Base-by-base conservation (phyloP, 148 eudicot species). In the Salicornia ramosissima region DNA sequence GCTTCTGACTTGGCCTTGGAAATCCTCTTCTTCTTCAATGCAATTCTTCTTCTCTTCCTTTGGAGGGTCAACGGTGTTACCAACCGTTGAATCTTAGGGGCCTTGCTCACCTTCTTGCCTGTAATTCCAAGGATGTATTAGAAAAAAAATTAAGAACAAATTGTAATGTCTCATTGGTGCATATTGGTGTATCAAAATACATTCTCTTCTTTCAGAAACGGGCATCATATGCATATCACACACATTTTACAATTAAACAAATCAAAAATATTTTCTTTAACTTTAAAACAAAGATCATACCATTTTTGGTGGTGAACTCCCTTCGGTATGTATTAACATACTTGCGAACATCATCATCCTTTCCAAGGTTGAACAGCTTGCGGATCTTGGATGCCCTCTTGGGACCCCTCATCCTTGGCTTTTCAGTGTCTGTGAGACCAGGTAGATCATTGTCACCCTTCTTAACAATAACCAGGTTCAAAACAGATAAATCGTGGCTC, bases 361-460 rank as follows among this genome's bases (percentile, higher is more conserved):
- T 90, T 55, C 85, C 76, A 26, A 90, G 87, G 86, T 90, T 88
- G 69, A 90, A 90, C 67, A 90, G 96, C 82, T 90, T 90, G 31
- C 93, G 77, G 79, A 90, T 90, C 86, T 88, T 90, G 15, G 96
- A 90, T 49, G 96, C 93, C 78, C 96, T 90, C 83, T 90, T 90
- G n/a, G 96, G 96, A 62, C 93, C 96, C 74, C 96, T 90, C 96
- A 90, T 90, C 78, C 96, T 88, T 68, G 96, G 93, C 67, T 90
- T 90, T 82, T 90, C 96, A 47, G 77, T 72, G 70, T 90, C 96
- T 40, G 93, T 90, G 12, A 90, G 72, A 0, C 96, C 96, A 25
- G 96, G 96, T 2, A 90, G 88, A 52, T 90, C 96, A 72, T 82
- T 84, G 42, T 90, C 96, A 71, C 96, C 96, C 80, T 90, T 90